phyloP scores from a whole-genome alignment of 139 green algal genomes.

The Astrephomene gubernaculifera region DNA sequence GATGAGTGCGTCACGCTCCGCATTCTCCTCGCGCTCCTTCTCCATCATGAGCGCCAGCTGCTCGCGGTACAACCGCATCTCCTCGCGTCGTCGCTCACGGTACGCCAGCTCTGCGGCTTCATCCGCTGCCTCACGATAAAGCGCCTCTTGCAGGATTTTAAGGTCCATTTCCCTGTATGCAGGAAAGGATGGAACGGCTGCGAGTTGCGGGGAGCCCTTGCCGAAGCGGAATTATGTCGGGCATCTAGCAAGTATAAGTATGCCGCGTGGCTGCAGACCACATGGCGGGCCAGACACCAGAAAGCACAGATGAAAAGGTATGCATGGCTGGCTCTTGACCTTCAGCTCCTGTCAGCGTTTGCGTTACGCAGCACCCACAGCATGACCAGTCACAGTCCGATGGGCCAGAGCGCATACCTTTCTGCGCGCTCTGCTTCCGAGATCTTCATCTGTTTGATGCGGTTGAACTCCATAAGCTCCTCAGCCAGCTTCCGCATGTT shows the following conservation, averaged over 20 bases:
- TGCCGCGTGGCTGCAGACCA: no score
- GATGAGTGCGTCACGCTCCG: slow-evolving; percentile 64
- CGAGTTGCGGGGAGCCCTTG: no score
- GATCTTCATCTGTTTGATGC: slow-evolving; percentile 62
- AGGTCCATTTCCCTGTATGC: slow-evolving; percentile 68
- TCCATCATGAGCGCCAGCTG: slow-evolving; percentile 69
- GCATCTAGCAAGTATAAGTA: no score
- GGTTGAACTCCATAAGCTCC: slow-evolving; percentile 73
- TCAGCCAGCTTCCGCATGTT: slow-evolving; percentile 54
- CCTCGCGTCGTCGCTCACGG: slow-evolving; percentile 55
- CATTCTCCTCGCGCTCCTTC: slow-evolving; percentile 58
- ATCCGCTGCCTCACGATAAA: slow-evolving; percentile 60
- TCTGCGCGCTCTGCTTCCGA: slow-evolving; percentile 58
- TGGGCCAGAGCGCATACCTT: slow-evolving; percentile 53
- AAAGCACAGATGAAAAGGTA: no score
- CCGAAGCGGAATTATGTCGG: no score
- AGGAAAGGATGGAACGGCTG: not conserved
- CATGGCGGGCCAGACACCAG: no score
- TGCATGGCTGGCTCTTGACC: no score
- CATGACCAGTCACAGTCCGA: no score
- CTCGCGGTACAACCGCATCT: slow-evolving; percentile 56
- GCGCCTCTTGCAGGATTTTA: slow-evolving; percentile 66
- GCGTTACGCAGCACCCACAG: no score
- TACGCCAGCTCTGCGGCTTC: slow-evolving; percentile 57
- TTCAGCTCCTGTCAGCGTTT: no score